Base-by-base conservation (phyloP, 768 basidiomycete species). In the Multifurca ochricompacta region DNA sequence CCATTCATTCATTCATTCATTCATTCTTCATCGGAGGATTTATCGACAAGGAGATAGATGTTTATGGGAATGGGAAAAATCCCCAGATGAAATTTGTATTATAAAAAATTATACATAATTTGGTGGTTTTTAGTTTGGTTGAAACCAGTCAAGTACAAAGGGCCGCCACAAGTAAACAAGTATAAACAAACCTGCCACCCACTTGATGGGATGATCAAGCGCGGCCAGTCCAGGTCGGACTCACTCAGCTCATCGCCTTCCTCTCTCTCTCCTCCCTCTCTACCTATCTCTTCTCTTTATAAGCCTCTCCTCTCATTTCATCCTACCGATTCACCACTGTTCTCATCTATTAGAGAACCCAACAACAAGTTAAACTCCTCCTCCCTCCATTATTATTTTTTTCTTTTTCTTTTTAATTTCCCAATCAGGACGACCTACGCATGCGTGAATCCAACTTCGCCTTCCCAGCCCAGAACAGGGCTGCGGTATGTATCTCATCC, bases 371-470 rank as follows among this genome's bases (percentile, higher is more conserved):
- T n/a, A n/a, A n/a, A 6, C 2, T 35, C 36, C 11, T 23, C 10
- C 4, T 25, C n/a, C 18, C 31, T 34, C n/a, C 10, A 6, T 3
- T 45, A n/a, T n/a, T n/a, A n/a, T 51, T 56, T 54, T 51, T 40
- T 37, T 28, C 5, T 14, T 25, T 30, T 53, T 53, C 37, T 25
- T 36, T 13, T 18, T 35, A 1, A 32, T 55, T 48, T 48, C 32
- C 5, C 28, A 41, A 19, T 37, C 35, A 35, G 16, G 5, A 4
- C 44, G 1, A 19, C 50, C 27, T 23, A 47, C 50, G 49, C 35
- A 96, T 96, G 94, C 82, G 94, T 60, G 93, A 96, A 69, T 87
- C 88, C 63, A 96, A 94, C 77, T 94, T 92, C 72, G 85, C 85
- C 18, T 95, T 94, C 74, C 91, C 93, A 16, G 82, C 83, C 42